phyloP scores from a whole-genome alignment of 768 basidiomycete genomes.

The Russula olivacea region DNA sequence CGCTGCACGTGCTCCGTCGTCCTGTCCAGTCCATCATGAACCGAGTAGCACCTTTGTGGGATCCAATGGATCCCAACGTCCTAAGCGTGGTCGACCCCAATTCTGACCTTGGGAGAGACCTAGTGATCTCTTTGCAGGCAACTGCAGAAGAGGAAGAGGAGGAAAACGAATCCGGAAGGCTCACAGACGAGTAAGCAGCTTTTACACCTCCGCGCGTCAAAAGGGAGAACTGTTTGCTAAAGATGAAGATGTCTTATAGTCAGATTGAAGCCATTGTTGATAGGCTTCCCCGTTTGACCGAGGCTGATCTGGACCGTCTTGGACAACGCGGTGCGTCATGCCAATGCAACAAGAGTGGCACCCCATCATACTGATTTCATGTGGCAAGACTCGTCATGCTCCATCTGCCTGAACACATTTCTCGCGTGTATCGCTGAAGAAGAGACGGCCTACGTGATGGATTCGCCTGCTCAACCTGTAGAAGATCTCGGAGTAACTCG shows the following conservation, averaged over 20 bases:
- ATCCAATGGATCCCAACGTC: slow-evolving; percentile 5
- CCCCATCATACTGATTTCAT: neutral
- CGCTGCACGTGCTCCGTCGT: too few species aligned
- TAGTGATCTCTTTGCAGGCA: neutral
- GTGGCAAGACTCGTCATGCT: slow-evolving; percentile 56
- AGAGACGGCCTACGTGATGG: slow-evolving; percentile 67
- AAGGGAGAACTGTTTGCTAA: neutral
- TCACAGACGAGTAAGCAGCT: slow-evolving; percentile 8
- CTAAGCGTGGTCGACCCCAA: neutral
- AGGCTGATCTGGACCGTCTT: slow-evolving; percentile 42
- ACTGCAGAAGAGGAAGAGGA: neutral
- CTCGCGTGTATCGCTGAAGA: slow-evolving; percentile 67
- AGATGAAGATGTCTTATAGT: slow-evolving; percentile 22
- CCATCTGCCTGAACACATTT: slow-evolving; percentile 69
- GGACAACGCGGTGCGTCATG: slow-evolving; percentile 42
- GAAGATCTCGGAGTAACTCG: slow-evolving; percentile 67
- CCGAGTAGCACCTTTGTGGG: neutral
- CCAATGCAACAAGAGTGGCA: neutral
- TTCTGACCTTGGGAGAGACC: neutral
- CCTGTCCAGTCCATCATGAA: too few species aligned
- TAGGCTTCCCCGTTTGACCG: slow-evolving; percentile 46
- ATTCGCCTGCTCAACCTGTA: slow-evolving; percentile 67
- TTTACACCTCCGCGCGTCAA: neutral
- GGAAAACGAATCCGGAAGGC: neutral
- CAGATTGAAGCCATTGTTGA: slow-evolving; percentile 38